phyloP scores from a whole-genome alignment of 2,329 filamentous ascomycete species.

The Diplodia mutila region DNA sequence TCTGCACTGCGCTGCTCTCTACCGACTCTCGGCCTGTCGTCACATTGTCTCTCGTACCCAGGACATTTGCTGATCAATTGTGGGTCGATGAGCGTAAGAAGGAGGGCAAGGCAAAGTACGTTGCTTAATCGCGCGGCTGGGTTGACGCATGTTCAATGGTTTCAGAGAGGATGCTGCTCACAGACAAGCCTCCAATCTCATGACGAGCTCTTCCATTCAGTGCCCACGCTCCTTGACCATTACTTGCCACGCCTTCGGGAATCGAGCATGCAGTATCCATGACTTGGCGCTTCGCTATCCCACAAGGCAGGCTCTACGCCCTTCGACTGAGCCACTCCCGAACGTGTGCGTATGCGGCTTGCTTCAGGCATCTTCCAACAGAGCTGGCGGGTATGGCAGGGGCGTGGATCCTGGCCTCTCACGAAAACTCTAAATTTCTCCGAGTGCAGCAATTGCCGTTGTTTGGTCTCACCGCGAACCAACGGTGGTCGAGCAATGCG shows the following conservation, averaged over 20 bases:
- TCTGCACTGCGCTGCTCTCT: not conserved
- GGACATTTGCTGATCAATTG: not conserved
- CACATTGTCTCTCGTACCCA: not conserved
- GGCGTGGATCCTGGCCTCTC: not conserved
- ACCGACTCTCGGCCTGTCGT: not conserved
- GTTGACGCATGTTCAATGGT: conserved; percentile 10
- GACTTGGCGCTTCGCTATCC: not conserved
- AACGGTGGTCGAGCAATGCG: not conserved
- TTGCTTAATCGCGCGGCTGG: conserved; percentile 17
- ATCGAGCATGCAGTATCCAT: not conserved
- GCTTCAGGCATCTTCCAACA: not conserved
- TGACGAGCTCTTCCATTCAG: not conserved
- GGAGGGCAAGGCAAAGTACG: not conserved
- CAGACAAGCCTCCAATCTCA: not conserved
- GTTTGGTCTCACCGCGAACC: not conserved
- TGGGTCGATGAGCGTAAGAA: conserved; percentile 4
- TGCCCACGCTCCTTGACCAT: not conserved
- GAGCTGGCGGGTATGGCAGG: not conserved
- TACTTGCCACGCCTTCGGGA: not conserved
- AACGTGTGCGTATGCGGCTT: not conserved
- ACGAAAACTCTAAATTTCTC: conserved; percentile 10
- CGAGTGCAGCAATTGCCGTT: not conserved
- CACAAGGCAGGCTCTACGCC: not conserved
- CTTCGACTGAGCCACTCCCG: not conserved
- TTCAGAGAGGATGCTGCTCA: conserved; percentile 11